These are phyloP conservation scores for Corynespora cassiicola DNA, from an alignment of 2,329 filamentous ascomycete species.

Conservation along the genomic window DNA sequence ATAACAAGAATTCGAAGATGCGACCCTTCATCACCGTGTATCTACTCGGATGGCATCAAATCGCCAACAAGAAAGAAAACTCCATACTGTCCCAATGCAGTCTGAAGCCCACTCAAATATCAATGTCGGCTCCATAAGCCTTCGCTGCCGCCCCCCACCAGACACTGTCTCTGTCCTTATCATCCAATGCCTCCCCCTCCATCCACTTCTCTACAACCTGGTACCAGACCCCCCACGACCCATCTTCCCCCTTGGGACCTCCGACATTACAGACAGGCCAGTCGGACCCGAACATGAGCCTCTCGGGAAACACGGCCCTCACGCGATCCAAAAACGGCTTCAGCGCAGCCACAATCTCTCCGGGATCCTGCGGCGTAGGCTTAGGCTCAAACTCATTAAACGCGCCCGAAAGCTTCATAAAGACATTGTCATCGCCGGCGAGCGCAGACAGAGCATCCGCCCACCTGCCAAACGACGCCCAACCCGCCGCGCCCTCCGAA, in stretches of 20 bases:
- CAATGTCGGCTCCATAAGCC: slow-evolving; percentile 68
- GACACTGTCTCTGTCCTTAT: slow-evolving; percentile 69
- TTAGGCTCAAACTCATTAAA: slow-evolving; percentile 77
- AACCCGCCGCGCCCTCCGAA: no score
- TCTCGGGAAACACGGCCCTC: slow-evolving; percentile 71
- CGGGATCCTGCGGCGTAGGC: slow-evolving; percentile 43
- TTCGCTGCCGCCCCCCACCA: slow-evolving; percentile 76
- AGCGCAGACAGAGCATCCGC: slow-evolving; percentile 71
- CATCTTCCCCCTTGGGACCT: slow-evolving; percentile 57
- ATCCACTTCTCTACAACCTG: slow-evolving; percentile 73
- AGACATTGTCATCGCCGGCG: slow-evolving; percentile 69
- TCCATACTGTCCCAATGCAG: no score
- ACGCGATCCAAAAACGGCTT: slow-evolving; percentile 76
- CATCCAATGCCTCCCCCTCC: slow-evolving; percentile 55
- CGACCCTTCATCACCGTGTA: no score
- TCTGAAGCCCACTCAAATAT: no score
- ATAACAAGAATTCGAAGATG: no score
- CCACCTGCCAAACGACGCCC: no score
- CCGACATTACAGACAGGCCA: slow-evolving; percentile 89
- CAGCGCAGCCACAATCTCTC: slow-evolving; percentile 68
- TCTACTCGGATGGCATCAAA: no score
- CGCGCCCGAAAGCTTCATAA: slow-evolving; percentile 89
- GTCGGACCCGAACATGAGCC: slow-evolving; percentile 90
- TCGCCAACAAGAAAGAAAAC: no score
- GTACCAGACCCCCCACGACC: slow-evolving; percentile 78